Percentiles rank a stretch among this genome's conserved stretches.
Conservation (phyloP, 768 basidiomycete genomes). For the Crassisporium funariophilum region DNA sequence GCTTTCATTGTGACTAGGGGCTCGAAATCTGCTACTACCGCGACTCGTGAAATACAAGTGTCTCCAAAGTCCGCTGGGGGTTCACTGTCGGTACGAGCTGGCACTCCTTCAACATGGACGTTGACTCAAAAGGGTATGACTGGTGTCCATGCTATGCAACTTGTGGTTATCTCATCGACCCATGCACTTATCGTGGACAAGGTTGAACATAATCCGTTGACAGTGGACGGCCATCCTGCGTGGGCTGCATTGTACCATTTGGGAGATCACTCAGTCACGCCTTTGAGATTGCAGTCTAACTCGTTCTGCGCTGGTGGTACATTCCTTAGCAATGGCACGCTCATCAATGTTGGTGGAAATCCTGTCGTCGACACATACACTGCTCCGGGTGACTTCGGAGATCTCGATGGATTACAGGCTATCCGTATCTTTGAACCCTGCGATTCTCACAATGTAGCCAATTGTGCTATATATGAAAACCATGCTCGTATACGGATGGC, state of each 20-base stretch:
- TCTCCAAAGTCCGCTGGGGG: background rate
- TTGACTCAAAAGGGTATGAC: conserved; percentile 67
- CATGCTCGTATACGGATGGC: conserved; percentile 69
- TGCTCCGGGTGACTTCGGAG: conserved; percentile 73
- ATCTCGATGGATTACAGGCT: conserved; percentile 71
- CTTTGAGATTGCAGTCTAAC: conserved; percentile 71
- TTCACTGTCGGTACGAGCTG: conserved; percentile 4
- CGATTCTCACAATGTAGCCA: conserved; percentile 42
- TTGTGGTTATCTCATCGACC: conserved; percentile 64
- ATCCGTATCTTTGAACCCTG: conserved; percentile 76
- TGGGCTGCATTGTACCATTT: conserved; percentile 81
- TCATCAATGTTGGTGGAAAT: conserved; percentile 82
- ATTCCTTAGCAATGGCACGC: conserved; percentile 74
- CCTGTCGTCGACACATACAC: conserved; percentile 69
- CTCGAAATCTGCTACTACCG: conserved; percentile 5
- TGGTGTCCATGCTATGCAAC: conserved; percentile 80
- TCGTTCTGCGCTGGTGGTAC: conserved; percentile 87
- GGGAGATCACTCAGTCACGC: conserved; percentile 58
- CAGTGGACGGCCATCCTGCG: conserved; percentile 73
- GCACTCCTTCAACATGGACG: conserved; percentile 45
- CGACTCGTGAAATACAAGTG: background rate
- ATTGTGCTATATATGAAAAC: conserved; percentile 68
- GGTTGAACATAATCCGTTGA: conserved; percentile 82
- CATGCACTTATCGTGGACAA: conserved; percentile 81
- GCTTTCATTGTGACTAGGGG: conserved; percentile 68